A percentile compares a stretch with the other conserved stretches of the same genome.
phyloP scores from a whole-genome alignment of 345 rosid genomes.

The Trapa bicornis region DNA sequence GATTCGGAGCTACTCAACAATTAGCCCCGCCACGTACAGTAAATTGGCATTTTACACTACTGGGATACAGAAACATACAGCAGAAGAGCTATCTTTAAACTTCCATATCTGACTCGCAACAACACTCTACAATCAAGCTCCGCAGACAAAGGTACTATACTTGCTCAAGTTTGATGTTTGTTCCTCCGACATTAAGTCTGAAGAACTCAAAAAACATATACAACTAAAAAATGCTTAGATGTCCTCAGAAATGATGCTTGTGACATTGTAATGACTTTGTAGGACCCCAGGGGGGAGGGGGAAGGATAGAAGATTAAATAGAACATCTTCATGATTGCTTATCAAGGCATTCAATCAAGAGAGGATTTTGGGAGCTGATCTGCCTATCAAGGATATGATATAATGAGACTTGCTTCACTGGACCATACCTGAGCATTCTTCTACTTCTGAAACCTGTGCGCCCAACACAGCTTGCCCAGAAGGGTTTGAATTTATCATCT shows the following conservation, averaged over 20 bases:
- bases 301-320: background rate
- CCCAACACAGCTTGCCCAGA: slow-evolving; percentile 30
- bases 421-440: slow-evolving; percentile 47
- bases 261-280: slow-evolving; percentile 4
- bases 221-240: background rate
- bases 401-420: slow-evolving; percentile 11
- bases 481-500: slow-evolving; percentile 22
- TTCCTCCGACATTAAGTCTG: slow-evolving; percentile 2
- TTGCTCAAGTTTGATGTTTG: background rate
- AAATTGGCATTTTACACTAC: too few relatives aligned
- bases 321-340: background rate
- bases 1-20: too few relatives aligned
- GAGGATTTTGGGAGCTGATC: background rate
- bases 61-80: too few relatives aligned
- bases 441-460: slow-evolving; percentile 43
- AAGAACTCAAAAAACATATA: background rate
- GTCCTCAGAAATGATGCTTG: background rate
- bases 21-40: too few relatives aligned
- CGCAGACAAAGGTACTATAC: too few relatives aligned
- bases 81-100: too few relatives aligned
- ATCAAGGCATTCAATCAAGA: background rate
- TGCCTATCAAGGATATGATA: slow-evolving; percentile 1
- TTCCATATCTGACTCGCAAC: too few relatives aligned
- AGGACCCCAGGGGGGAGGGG: background rate
- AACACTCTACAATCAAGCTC: too few relatives aligned